A percentile compares a stretch with the other conserved stretches of the same genome.
Evolutionary conservation across 2,329 filamentous ascomycete species (phyloP).

Genomic region (Fusarium nurragi): DNA sequence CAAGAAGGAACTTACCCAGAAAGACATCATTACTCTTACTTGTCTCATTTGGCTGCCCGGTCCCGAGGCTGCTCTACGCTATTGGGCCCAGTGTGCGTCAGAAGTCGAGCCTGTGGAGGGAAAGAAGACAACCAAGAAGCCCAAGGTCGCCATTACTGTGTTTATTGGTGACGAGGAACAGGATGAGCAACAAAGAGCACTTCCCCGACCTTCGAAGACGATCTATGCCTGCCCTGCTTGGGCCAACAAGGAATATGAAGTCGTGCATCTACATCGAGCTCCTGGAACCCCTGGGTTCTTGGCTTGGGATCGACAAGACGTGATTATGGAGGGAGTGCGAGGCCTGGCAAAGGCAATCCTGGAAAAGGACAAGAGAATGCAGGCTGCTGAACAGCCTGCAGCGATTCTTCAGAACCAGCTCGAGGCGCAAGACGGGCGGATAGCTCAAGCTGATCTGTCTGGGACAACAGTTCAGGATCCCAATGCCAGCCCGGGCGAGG

Average conservation of each 20-base stretch:
- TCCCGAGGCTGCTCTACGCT: conserved; percentile 68
- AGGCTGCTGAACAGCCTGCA: conserved; percentile 35
- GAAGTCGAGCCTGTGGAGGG: conserved; percentile 46
- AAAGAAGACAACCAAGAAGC: conserved; percentile 44
- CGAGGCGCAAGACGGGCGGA: conserved; percentile 37
- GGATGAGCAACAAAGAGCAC: conserved; percentile 20
- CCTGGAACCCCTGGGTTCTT: conserved; percentile 56
- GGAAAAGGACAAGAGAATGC: conserved; percentile 52
- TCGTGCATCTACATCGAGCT: conserved; percentile 54
- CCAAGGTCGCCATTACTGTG: conserved; percentile 58
- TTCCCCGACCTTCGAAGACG: conserved; percentile 40
- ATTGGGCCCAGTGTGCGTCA: conserved; percentile 59
- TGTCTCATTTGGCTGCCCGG: conserved; percentile 74
- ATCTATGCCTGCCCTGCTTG: conserved; percentile 60
- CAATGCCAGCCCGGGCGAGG: conserved; percentile 10
- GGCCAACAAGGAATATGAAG: conserved; percentile 56
- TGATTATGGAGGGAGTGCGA: conserved; percentile 55
- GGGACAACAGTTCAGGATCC: conserved; percentile 43
- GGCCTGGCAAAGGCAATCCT: conserved; percentile 54
- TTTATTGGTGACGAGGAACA: conserved; percentile 52
- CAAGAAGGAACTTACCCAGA: conserved; percentile 54
- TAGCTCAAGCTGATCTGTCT: conserved; percentile 40
- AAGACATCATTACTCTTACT: conserved; percentile 68
- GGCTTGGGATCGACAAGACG: conserved; percentile 59
- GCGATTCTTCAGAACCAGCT: conserved; percentile 50